Evolutionary conservation across 2,329 filamentous ascomycete species (phyloP), one percentile per base, ranked within the genome.

Genomic region (Verticillium klebahnii): DNA sequence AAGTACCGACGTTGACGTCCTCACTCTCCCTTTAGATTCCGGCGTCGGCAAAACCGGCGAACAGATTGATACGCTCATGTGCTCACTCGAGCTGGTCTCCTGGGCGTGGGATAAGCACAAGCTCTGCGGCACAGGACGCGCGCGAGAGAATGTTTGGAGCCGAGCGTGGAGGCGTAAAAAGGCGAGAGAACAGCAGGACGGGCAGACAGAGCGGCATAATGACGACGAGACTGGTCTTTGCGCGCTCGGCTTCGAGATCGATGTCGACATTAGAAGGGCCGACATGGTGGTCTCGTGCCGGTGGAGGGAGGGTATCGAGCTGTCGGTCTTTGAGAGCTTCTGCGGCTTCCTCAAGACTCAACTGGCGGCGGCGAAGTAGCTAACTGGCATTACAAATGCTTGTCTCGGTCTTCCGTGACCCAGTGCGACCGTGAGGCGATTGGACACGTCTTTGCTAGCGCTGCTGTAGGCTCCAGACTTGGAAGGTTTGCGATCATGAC

Each of bases 301-400:
- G 36, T 96, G 92, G 93, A 70, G 92, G 1, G 87, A 91, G 68
- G 94, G 95, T 0, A 79, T 81, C 6, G 90, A 96, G 66, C 79
- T 84, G 19, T 81, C 88, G 0, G 71, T 95, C 0, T 97, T 94
- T 74, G 91, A 96, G 75, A 97, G 93, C 71, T 92, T 99, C 65
- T 89, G 88, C 63, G 93, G 92, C 0, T 92, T 93, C 78, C 66
- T 96, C 55, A 90, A 87, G 73, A 66, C 63, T 52, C 45, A 52
- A 11, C 19, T 52, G 8, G 23, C 45, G 45, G 3, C 7, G 23
- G n/a, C 19, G 12, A 52, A 52, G 29, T 29, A 29, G 5, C 5
- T 29, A 29, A 6, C 29, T 5, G 29, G 29, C 29, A 29, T 29
- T 29, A 1, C 5, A 6, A 6, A 29, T 29, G 5, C 29, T 29